These are phyloP conservation scores for Suillus subaureus DNA, from an alignment of 768 basidiomycete genomes.

Conservation along the genomic window DNA sequence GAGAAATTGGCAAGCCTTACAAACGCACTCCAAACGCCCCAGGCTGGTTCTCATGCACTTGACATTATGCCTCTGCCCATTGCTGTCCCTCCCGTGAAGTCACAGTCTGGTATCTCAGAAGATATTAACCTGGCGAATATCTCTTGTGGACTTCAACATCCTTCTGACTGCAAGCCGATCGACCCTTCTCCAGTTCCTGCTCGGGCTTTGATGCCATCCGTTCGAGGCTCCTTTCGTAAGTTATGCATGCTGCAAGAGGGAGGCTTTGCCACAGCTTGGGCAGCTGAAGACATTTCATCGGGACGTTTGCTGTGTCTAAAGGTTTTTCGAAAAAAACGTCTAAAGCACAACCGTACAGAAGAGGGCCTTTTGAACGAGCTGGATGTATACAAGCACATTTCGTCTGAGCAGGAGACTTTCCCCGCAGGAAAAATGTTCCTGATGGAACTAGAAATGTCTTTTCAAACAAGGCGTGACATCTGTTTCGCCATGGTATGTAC, in stretches of 20 bases:
- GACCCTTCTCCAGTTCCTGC: background rate
- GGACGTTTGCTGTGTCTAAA: conserved; percentile 43
- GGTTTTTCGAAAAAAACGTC: conserved; percentile 26
- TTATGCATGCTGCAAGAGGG: conserved; percentile 24
- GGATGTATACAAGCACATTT: conserved; percentile 37
- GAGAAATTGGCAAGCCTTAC: background rate
- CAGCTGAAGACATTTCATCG: conserved; percentile 25
- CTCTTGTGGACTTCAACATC: background rate
- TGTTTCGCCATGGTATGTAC: conserved; percentile 45
- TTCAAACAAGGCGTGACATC: conserved; percentile 32
- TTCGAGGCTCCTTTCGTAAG: conserved; percentile 29
- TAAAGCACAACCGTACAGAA: conserved; percentile 14
- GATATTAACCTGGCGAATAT: background rate
- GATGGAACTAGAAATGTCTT: conserved; percentile 40
- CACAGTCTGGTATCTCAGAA: background rate
- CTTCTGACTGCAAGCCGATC: background rate
- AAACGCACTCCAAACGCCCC: background rate
- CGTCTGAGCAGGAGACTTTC: conserved; percentile 18
- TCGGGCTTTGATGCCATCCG: conserved; percentile 12
- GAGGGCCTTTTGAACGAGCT: conserved; percentile 36
- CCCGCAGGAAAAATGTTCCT: conserved; percentile 37
- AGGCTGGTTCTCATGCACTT: background rate
- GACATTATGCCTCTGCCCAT: background rate
- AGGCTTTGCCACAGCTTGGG: conserved; percentile 24
- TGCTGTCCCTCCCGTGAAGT: background rate